Conservation (phyloP, 768 basidiomycete species). For the Udeniomyces megalosporus region DNA sequence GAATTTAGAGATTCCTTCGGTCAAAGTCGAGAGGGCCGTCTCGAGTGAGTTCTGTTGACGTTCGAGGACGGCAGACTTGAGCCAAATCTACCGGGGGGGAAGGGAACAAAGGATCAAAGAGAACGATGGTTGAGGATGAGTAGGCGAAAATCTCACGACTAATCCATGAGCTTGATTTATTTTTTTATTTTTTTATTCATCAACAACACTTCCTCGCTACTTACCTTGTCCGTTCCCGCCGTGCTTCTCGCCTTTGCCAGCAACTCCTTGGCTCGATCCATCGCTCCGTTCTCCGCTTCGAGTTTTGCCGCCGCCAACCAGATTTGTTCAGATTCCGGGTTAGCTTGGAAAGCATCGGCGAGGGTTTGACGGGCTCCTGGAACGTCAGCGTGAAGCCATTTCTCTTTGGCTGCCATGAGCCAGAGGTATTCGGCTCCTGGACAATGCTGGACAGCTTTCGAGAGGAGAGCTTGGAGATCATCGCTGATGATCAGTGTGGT, state of each 20-base stretch:
- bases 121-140: too few relatives aligned
- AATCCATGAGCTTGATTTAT: too few relatives aligned
- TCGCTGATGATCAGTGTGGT: conserved; percentile 35
- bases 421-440: conserved; percentile 92
- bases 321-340: conserved; percentile 91
- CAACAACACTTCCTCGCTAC: too few relatives aligned
- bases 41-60: conserved; percentile 65
- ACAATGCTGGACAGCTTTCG: conserved; percentile 70
- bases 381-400: conserved; percentile 80
- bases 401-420: conserved; percentile 97
- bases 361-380: conserved; percentile 78
- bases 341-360: conserved; percentile 76
- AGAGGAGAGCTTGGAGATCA: conserved; percentile 63
- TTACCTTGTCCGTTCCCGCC: conserved; percentile 76
- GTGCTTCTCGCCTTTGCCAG: conserved; percentile 75
- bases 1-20: conserved; percentile 63
- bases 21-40: conserved; percentile 56
- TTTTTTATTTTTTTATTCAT: too few relatives aligned
- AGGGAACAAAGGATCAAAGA: too few relatives aligned
- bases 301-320: conserved; percentile 96
- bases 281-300: conserved; percentile 86
- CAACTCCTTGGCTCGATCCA: conserved; percentile 68
- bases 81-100: conserved; percentile 99
- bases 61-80: conserved; percentile 95
- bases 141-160: too few relatives aligned